These are phyloP conservation scores for Trichoderma gracile DNA, from an alignment of 2,329 filamentous ascomycete genomes.

Conservation along the genomic window DNA sequence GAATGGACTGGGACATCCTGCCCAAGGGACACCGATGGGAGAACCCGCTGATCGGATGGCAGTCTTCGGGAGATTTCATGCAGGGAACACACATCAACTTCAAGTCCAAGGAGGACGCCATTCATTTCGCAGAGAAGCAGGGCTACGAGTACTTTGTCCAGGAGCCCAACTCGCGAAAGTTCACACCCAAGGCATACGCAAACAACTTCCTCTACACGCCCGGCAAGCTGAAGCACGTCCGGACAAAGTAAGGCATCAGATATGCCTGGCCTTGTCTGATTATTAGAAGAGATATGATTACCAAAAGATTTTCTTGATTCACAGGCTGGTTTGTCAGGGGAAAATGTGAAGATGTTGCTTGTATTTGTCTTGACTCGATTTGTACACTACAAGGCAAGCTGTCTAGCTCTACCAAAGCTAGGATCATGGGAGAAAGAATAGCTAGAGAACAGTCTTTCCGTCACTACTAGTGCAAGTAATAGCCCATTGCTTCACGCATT, in stretches of 20 bases:
- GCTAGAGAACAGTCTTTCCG: no score
- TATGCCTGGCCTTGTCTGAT: not conserved
- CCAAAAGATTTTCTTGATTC: not conserved
- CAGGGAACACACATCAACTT: slow-evolving; percentile 91
- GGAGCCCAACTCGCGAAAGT: slow-evolving; percentile 86
- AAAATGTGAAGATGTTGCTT: not conserved
- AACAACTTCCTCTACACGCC: slow-evolving; percentile 90
- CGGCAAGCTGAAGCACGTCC: slow-evolving; percentile 83
- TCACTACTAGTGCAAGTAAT: not conserved
- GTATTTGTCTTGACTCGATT: not conserved
- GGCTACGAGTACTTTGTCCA: slow-evolving; percentile 99
- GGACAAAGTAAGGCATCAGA: slow-evolving; percentile 64
- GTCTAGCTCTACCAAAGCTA: not conserved
- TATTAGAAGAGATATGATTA: slow-evolving; percentile 1
- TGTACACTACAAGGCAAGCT: not conserved
- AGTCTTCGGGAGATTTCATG: slow-evolving; percentile 92
- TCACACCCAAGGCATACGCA: slow-evolving; percentile 90
- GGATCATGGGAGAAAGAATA: not conserved
- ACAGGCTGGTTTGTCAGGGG: not conserved
- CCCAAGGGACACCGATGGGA: slow-evolving; percentile 95
- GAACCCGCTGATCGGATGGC: slow-evolving; percentile 98
- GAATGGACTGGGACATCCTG: slow-evolving; percentile 98
- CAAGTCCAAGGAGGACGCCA: slow-evolving; percentile 90
- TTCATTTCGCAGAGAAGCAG: slow-evolving; percentile 95
- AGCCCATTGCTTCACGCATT: not conserved